A percentile compares a stretch with the other conserved stretches of the same genome.
phyloP scores from a whole-genome alignment of 768 basidiomycete genomes.

The Fomitopsis pulvina region DNA sequence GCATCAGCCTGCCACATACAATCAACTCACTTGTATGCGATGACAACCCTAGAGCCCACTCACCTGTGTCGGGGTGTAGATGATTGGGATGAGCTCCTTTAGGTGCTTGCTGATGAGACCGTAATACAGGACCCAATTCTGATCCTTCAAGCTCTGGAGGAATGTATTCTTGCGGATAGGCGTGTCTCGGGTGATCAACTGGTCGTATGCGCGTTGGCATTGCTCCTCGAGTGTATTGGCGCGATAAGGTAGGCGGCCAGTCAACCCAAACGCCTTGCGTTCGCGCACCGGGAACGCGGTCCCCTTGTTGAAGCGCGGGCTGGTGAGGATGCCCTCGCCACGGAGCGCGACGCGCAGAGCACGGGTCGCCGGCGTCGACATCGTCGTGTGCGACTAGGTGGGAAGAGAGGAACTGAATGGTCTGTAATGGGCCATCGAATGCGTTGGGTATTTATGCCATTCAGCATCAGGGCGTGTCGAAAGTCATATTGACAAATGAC shows the following conservation, averaged over 20 bases:
- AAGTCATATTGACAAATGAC: not conserved
- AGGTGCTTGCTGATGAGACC: constrained; percentile 41
- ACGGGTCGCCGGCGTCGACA: constrained; percentile 16
- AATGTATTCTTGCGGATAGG: constrained; percentile 67
- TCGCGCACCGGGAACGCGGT: constrained; percentile 68
- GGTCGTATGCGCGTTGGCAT: constrained; percentile 65
- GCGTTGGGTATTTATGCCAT: constrained; percentile 7
- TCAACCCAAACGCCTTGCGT: constrained; percentile 62
- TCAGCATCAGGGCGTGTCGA: too few species aligned
- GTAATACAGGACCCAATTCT: constrained; percentile 82
- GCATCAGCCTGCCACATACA: constrained; percentile 55
- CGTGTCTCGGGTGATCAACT: constrained; percentile 34
- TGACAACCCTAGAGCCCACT: constrained; percentile 7
- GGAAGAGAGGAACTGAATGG: not conserved
- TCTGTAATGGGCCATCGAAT: not conserved
- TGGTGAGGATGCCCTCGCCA: constrained; percentile 56
- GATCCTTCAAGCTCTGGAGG: constrained; percentile 66
- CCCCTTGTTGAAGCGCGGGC: constrained; percentile 73
- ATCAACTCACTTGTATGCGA: not conserved
- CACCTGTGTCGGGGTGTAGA: constrained; percentile 81
- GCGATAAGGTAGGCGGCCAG: constrained; percentile 27
- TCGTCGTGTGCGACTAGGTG: constrained; percentile 1
- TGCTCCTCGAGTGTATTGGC: constrained; percentile 65
- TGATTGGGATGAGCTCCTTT: constrained; percentile 51
- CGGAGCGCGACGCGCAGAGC: constrained; percentile 44